These are phyloP conservation scores for Russula vinacea DNA, from an alignment of 768 basidiomycete genomes.

Conservation along the genomic window DNA sequence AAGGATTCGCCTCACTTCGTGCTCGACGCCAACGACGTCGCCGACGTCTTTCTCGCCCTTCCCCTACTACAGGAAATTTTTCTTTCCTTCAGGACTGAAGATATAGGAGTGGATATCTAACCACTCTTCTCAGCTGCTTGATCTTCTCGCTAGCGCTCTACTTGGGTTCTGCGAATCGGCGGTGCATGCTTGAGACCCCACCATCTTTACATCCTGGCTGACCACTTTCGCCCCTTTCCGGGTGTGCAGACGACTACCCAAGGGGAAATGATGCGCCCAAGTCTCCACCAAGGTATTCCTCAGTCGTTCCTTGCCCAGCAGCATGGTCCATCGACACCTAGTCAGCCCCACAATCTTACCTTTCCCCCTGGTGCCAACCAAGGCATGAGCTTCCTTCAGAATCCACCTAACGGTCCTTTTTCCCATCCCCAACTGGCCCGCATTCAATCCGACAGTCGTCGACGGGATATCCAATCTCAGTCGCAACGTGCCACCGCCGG, in stretches of 20 bases:
- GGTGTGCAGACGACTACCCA: slow-evolving; percentile 49
- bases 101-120: slow-evolving; percentile 27
- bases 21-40: slow-evolving; percentile 31
- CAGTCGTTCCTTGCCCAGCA: slow-evolving; percentile 42
- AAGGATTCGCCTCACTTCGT: slow-evolving; percentile 31
- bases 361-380: slow-evolving; percentile 38
- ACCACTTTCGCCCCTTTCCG: slow-evolving; percentile 23
- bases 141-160: slow-evolving; percentile 28
- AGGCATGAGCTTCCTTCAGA: slow-evolving; percentile 35
- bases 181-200: slow-evolving; percentile 31
- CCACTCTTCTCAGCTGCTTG: slow-evolving; percentile 31
- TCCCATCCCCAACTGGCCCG: slow-evolving; percentile 9
- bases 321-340: slow-evolving; percentile 40
- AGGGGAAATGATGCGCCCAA: slow-evolving; percentile 49
- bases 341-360: slow-evolving; percentile 41
- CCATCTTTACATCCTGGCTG: slow-evolving; percentile 29
- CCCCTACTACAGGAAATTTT: slow-evolving; percentile 22
- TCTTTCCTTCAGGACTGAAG: slow-evolving; percentile 19
- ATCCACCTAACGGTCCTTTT: slow-evolving; percentile 27
- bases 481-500: slow-evolving; percentile 19
- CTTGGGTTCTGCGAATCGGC: slow-evolving; percentile 23
- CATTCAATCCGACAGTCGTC: slow-evolving; percentile 10
- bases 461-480: slow-evolving; percentile 10
- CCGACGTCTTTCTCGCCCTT: slow-evolving; percentile 20
- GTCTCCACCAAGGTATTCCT: slow-evolving; percentile 39